Evolutionary conservation across 352 stramenopile species (phyloP).

Genomic region (Phytophthora europaea): DNA sequence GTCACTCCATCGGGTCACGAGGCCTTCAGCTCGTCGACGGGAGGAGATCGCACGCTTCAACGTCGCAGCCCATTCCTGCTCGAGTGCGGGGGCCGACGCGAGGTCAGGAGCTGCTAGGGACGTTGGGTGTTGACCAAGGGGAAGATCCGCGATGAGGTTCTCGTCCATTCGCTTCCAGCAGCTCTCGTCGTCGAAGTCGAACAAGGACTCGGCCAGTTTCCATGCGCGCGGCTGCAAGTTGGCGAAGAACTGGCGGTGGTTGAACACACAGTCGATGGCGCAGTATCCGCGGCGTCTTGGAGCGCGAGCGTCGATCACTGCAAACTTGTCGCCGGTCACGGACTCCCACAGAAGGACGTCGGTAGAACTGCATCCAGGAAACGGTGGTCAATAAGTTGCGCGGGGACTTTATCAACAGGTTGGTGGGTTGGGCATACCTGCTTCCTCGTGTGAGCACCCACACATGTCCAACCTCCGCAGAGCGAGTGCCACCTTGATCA

Average conservation of each 20-base stretch:
- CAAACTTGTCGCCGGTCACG: conserved; percentile 70
- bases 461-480: conserved; percentile 67
- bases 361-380: conserved; percentile 16
- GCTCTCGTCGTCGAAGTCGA: conserved; percentile 68
- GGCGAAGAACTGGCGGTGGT: conserved; percentile 72
- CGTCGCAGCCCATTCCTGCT: conserved; percentile 58
- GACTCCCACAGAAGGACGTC: conserved; percentile 80
- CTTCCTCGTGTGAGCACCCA: conserved; percentile 80
- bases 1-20: conserved; percentile 80
- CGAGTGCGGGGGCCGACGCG: conserved; percentile 36
- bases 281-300: conserved; percentile 58
- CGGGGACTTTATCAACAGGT: neutral
- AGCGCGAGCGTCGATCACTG: conserved; percentile 23
- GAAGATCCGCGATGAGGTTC: conserved; percentile 56
- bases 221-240: conserved; percentile 74
- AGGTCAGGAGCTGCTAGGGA: conserved; percentile 47
- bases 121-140: conserved; percentile 38
- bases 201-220: conserved; percentile 54
- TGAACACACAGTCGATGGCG: conserved; percentile 89
- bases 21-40: conserved; percentile 50
- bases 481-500: conserved; percentile 10
- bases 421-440: conserved; percentile 11
- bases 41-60: conserved; percentile 57
- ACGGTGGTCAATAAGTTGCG: neutral
- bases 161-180: conserved; percentile 75